These are phyloP conservation scores for Tuber microsphaerosporum DNA, from an alignment of 495 filamentous ascomycete genomes.

Conservation along the genomic window DNA sequence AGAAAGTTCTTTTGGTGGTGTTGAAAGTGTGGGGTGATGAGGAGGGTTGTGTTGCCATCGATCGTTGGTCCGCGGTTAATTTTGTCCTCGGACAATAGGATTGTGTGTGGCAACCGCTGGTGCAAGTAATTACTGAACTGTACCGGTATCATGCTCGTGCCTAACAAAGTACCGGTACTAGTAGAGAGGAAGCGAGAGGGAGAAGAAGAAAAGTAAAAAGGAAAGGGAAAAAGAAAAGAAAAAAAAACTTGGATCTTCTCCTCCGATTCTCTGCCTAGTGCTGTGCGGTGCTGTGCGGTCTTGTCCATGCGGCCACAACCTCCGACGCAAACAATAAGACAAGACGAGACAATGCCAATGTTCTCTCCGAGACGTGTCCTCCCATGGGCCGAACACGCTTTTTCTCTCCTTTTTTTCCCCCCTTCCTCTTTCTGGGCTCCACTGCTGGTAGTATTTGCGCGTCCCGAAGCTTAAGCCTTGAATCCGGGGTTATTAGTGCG, in stretches of 20 bases:
- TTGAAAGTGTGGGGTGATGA: no score
- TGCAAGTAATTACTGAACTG: no score
- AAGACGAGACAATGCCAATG: background rate
- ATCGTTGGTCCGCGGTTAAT: no score
- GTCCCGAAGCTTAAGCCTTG: background rate
- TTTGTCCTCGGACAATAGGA: no score
- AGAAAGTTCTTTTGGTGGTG: no score
- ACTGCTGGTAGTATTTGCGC: background rate
- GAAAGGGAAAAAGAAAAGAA: background rate
- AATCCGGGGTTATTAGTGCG: background rate
- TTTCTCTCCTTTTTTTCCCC: background rate
- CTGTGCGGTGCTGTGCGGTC: background rate
- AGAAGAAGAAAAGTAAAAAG: no score
- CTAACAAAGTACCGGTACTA: no score
- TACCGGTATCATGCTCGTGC: no score
- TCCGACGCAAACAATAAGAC: background rate
- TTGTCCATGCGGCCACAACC: background rate
- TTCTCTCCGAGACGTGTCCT: background rate
- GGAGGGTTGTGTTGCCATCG: no score
- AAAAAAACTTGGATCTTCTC: background rate
- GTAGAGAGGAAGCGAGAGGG: no score
- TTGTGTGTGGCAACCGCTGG: no score
- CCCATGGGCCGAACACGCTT: background rate
- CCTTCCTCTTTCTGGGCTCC: no score
- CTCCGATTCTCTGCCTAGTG: background rate